Evolutionary conservation across 495 filamentous ascomycete species (phyloP), one percentile per base, ranked within the genome.

Genomic region (Aspergillus carlsbadensis): DNA sequence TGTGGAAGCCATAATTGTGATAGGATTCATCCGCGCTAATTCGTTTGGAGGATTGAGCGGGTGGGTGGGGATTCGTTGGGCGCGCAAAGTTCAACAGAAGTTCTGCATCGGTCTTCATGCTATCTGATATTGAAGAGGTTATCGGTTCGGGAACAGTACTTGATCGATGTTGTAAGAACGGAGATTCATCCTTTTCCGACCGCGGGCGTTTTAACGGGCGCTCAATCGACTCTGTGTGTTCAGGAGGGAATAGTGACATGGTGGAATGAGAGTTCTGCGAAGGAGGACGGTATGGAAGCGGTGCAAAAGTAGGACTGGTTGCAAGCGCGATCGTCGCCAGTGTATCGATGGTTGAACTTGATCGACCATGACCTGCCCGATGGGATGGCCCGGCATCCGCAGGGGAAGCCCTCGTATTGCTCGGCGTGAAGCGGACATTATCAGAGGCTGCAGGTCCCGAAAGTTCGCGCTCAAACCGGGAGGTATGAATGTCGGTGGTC

Each of bases 201-300:
- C 82, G 77, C 21, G 81, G 73, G 26, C 84, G 79, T 61, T 87
- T 87, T n/a, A 79, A 66, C 6, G 83, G 83, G 21, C 80, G 76
- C 59, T 83, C 82, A 44, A 51, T 41, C n/a, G 62, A 52, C 33
- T 69, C 61, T 22, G 54, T 54, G 40, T 62, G 52, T 34, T 72
- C 67, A 54, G 61, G 20, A 14, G 71, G 65, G 13, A 77, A 75
- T 22, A 77, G 54, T 13, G 74, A 64, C 42, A 69, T 59, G 24
- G 59, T 37, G 8, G 67, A 58, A n/a, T 56, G 57, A 48, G 63
- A 61, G 37, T 60, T 58, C 31, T 67, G 68, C 15, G 73, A 75
- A 10, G 72, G 65, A 20, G 66, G 68, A 36, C 67, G 64, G 43
- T 64, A 65, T 20, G 74, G 63, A 14, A 74, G 61, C 20, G 70